Conservation (phyloP, 192 early-diverging fungal species). For the Endogone sp. region DNA sequence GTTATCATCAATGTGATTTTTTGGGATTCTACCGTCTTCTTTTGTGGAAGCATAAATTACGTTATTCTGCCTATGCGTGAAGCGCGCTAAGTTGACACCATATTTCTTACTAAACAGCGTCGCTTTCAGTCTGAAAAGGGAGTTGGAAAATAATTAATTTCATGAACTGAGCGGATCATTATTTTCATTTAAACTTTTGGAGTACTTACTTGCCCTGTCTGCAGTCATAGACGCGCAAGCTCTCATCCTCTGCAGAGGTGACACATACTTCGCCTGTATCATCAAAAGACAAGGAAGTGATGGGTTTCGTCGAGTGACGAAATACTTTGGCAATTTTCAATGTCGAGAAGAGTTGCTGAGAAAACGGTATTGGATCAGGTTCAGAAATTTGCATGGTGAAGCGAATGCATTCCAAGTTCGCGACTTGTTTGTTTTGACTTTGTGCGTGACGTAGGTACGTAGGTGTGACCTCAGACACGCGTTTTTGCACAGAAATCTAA, state of each 20-base stretch:
- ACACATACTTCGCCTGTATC: constrained; percentile 69
- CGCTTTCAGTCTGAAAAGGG: constrained; percentile 50
- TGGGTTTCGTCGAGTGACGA: constrained; percentile 62
- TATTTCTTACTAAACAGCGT: constrained; percentile 93
- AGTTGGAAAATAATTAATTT: too few species aligned
- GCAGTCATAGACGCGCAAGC: constrained; percentile 83
- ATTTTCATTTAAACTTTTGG: background rate
- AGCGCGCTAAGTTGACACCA: constrained; percentile 83
- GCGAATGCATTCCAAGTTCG: too few species aligned
- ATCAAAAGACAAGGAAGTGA: constrained; percentile 86
- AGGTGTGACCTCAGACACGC: too few species aligned
- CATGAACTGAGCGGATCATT: background rate
- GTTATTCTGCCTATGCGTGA: constrained; percentile 76
- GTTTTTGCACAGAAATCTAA: too few species aligned
- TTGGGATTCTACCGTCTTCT: constrained; percentile 71
- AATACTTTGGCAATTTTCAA: constrained; percentile 67
- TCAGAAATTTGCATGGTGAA: too few species aligned
- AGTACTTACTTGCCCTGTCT: constrained; percentile 66
- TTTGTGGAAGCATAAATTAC: constrained; percentile 94
- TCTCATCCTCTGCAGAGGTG: constrained; percentile 82
- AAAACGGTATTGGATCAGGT: constrained; percentile 21
- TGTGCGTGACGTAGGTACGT: too few species aligned
- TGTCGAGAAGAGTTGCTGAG: constrained; percentile 27
- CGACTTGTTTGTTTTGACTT: too few species aligned
- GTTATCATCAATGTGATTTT: background rate